Evolutionary conservation across 2,329 filamentous ascomycete species (phyloP), one percentile per base, ranked within the genome.

Genomic region (Eutypella sp.): DNA sequence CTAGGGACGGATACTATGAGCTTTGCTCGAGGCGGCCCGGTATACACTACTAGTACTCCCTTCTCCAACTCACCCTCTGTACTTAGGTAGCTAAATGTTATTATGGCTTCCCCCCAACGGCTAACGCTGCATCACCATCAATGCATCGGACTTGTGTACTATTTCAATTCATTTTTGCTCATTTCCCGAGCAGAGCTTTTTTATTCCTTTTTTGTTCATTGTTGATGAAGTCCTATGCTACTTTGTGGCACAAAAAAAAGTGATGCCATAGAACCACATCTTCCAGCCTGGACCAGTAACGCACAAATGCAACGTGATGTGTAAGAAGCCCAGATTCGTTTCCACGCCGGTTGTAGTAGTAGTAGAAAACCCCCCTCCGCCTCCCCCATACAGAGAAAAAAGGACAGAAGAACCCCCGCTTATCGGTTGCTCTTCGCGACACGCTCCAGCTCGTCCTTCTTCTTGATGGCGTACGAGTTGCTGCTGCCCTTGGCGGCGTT

Each of bases 401-500:
- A 58, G 59, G 58, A 59, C 58, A 61, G 63, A 64, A 57, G 59
- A 49, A 58, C 56, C 50, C 57, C 54, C 55, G 43, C 57, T 91
- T 97, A 99, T 87, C 93, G 89, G 87, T 99, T 99, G 84, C 84
- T 89, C 89, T 99, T 99, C 79, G 93, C 93, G 67, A 99, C 93
- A 93, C 93, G 93, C 87, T 99, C 93, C 80, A 99, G 78, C 87
- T 99, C 95, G 76, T 99, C 93, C 92, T 99, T 99, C 90, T 99
- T 99, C 90, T 99, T 99, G 86, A 99, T 99, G 69, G 95, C 93
- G 75, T 97, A 99, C 63, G 91, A 96, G 90, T 99, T 99, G 80
- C 88, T 95, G 85, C 87, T 95, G 70, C 93, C 93, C 89, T 99
- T 99, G 75, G 95, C 95, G 72, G 95, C 95, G 84, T 99, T 99